Evolutionary conservation across 805 yeast species (phyloP), one percentile per base, ranked within the genome.

Genomic region (Yamadazyma kitorensis): DNA sequence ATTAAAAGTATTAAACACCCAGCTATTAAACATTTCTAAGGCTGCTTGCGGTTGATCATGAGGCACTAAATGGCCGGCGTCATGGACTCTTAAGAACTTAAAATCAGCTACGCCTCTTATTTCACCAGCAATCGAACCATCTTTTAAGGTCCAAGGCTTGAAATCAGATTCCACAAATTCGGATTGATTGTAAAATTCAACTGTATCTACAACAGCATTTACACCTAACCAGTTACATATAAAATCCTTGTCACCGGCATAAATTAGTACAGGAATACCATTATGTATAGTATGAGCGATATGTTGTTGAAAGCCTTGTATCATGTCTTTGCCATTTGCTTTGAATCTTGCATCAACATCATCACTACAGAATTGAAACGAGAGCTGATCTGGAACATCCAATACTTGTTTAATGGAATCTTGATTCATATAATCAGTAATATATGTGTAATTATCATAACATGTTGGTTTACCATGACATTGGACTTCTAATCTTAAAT

Each of bases 201-300:
- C 36, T 6, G 36, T 35, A 28, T 59, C 57, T 24, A 61, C 40
- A 64, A 68, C 60, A 10, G 83, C 89, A 41, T 75, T 75, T 61
- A 85, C 83, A 43, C 96, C 96, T 42, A 87, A 67, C 93, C 95
- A 87, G 65, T 86, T 85, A 62, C 96, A 87, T 49, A 87, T 85
- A 59, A 74, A 86, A 60, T 87, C 96, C 61, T 86, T 85, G 57
- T 87, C 95, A 50, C 96, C 96, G n/a, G 95, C 95, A 48, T 86
- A 87, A 40, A 85, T 74, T 52, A 87, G 71, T 2, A 86, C 88
- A 9, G 95, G 94, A 24, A 86, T 51, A 18, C 76, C 82, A 36
- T 68, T 58, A 48, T 65, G 67, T 37, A 65, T 43, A 52, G 70
- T 38, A 44, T 59, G 57, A 5, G 55, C 53, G 14, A 64, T 74